Base-by-base conservation (phyloP, 345 rosid genomes). In the Populus pruinosa region DNA sequence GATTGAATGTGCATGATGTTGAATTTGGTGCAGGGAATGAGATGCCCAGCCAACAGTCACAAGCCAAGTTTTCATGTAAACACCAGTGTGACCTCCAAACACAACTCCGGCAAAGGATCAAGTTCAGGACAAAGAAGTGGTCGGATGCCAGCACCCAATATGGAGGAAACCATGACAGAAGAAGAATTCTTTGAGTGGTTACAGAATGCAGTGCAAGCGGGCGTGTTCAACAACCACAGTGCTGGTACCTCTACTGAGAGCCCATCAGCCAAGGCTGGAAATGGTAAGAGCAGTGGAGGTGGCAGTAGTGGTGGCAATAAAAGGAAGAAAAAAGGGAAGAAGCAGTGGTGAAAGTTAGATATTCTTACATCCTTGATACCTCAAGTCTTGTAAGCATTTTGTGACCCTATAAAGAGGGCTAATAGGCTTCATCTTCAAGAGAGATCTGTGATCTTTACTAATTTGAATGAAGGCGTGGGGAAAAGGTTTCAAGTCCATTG, bases 61-160 rank as follows among this genome's bases (percentile, higher is more conserved):
- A 96, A 93, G 88, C 94, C 99, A 38, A 91, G 97, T 83, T 96
- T 96, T 84, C 99, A 96, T 71, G 97, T 96, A 78, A 96, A 93
- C 84, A 90, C 98, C 2, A 90, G 89, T 64, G 73, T 90, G 29
- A 87, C 89, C 62, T 73, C 93, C 36, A 92, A 85, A 82, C 90
- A 85, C 62, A 75, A 55, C 62, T 43, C 82, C 1, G 44, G 87
- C 72, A 87, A 90, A 82, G 97, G 92, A 84, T 74, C 89, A 61
- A 85, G 86, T 69, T 80, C 94, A 21, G 93, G 92, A 61, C 92
- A 86, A 77, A 90, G 84, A 85, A 87, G 91, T 29, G 85, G 87
- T 73, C 78, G 80, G 64, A 86, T 86, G 87, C 91, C 90, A 70
- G 78, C 87, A 5, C 56, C 93, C 55, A 87, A 90, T 64, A 72